Conservation (phyloP, 345 rosid genomes). For the Barbarea vulgaris region DNA sequence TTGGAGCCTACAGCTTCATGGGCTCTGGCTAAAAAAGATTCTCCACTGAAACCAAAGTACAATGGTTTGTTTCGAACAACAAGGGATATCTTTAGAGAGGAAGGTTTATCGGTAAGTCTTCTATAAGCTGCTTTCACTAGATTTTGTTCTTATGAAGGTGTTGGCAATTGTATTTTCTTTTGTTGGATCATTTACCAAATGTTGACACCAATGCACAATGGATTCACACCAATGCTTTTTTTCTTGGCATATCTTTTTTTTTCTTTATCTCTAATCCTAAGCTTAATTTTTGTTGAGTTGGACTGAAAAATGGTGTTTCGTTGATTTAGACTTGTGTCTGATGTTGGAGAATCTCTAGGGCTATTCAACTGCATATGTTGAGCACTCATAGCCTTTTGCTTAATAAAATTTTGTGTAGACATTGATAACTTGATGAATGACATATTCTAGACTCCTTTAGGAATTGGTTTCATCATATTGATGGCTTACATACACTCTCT, state of each 20-base stretch:
- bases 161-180: not conserved
- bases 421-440: not conserved
- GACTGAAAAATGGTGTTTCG: not conserved
- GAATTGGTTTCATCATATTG: not conserved
- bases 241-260: not conserved
- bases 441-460: not conserved
- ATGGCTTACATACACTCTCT: not conserved
- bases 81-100: constrained; percentile 6
- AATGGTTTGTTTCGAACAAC: constrained; percentile 17
- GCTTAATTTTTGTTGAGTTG: not conserved
- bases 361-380: not conserved
- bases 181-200: not conserved
- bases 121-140: not conserved
- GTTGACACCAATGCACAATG: not conserved
- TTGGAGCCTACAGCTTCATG: constrained; percentile 18
- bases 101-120: not conserved
- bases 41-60: not conserved
- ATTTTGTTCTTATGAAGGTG: not conserved
- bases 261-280: not conserved
- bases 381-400: not conserved
- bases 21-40: not conserved
- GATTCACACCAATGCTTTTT: not conserved
- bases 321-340: not conserved
- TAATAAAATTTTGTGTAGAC: not conserved
- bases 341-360: not conserved